These are phyloP conservation scores for Metrosideros polymorpha DNA, from an alignment of 441 rosid genomes.

Conservation along the genomic window DNA sequence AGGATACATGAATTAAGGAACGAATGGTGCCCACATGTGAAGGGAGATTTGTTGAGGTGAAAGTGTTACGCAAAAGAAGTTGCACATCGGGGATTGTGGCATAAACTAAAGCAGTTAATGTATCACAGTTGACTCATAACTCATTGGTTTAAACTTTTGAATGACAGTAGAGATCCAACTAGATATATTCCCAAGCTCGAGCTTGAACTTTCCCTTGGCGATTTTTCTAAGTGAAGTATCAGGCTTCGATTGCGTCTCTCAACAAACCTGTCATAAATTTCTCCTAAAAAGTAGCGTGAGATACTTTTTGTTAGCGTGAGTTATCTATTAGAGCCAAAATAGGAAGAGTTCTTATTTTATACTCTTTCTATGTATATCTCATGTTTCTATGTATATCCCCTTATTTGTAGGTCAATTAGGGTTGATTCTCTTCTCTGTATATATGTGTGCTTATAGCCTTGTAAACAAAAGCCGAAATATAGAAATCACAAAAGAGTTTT, in stretches of 20 bases:
- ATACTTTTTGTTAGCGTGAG: too few species aligned
- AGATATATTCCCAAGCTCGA: rapidly evolving
- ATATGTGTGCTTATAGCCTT: too few species aligned
- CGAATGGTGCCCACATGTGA: background rate
- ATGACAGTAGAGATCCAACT: rapidly evolving
- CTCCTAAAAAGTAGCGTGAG: background rate
- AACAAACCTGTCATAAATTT: background rate
- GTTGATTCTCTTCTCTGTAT: too few species aligned
- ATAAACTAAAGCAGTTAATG: too few species aligned
- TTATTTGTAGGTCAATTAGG: too few species aligned
- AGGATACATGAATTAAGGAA: too few species aligned
- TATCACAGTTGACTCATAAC: rapidly evolving
- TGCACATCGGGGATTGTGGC: background rate
- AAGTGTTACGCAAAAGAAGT: background rate
- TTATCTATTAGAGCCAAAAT: too few species aligned
- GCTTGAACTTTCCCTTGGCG: rapidly evolving
- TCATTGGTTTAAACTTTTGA: background rate
- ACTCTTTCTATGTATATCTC: too few species aligned
- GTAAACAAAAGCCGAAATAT: too few species aligned
- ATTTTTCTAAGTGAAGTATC: background rate
- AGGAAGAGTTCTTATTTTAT: too few species aligned
- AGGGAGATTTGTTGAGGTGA: background rate
- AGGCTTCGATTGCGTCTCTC: background rate
- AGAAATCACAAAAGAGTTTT: too few species aligned
- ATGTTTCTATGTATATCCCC: too few species aligned